Evolutionary conservation across 2,329 filamentous ascomycete species (phyloP).

Genomic region (Verticillium nubilum): DNA sequence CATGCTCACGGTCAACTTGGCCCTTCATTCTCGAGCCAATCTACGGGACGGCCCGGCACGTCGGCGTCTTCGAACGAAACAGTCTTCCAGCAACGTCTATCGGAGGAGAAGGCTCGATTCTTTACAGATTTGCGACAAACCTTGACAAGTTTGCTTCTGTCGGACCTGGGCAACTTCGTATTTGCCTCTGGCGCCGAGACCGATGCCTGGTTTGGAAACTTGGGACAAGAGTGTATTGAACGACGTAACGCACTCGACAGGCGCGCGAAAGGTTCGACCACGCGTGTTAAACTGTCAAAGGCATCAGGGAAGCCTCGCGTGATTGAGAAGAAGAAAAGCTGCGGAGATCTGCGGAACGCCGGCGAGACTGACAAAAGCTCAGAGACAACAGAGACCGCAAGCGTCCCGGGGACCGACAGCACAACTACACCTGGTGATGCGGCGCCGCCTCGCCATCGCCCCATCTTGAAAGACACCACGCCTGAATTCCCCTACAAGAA

Average conservation of each 20-base stretch:
- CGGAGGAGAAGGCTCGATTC: conserved; percentile 73
- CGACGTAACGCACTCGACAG: conserved; percentile 51
- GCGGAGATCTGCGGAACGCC: conserved; percentile 54
- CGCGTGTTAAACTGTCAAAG: conserved; percentile 24
- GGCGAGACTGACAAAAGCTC: conserved; percentile 34
- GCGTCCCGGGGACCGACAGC: conserved; percentile 35
- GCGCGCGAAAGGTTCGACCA: conserved; percentile 26
- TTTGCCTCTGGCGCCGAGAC: conserved; percentile 91
- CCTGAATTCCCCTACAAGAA: conserved; percentile 72
- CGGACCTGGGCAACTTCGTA: conserved; percentile 81
- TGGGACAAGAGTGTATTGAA: conserved; percentile 62
- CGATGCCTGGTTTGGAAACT: conserved; percentile 74
- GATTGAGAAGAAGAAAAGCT: conserved; percentile 64
- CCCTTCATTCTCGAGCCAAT: conserved; percentile 40
- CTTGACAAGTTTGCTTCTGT: conserved; percentile 77
- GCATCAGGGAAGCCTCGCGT: conserved; percentile 37
- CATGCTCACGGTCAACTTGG: conserved; percentile 34
- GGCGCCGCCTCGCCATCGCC: not conserved
- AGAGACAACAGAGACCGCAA: conserved; percentile 31
- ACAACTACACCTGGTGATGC: conserved; percentile 31
- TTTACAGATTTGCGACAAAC: conserved; percentile 71
- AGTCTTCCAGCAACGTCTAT: conserved; percentile 53
- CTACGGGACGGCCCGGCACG: conserved; percentile 55
- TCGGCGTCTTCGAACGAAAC: conserved; percentile 65
- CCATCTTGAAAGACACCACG: conserved; percentile 24